Percentiles rank a stretch among this genome's conserved stretches.
Evolutionary conservation across 1,284 basidiomycete genomes (phyloP).

Genomic region (Ganoderma multipileum): DNA sequence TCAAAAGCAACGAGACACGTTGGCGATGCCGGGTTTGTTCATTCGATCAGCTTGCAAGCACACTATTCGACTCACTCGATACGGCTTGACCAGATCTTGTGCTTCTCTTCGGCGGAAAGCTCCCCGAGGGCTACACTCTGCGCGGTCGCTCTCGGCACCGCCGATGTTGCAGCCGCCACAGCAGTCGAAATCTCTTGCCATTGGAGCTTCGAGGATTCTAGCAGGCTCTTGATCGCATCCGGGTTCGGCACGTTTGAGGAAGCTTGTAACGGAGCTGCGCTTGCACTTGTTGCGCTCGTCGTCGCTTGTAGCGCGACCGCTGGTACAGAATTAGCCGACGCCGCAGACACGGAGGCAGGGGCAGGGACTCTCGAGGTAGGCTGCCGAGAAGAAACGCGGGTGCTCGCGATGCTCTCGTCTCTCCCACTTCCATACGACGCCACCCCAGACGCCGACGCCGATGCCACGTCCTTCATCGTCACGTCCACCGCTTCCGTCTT

Average conservation of each 20-base stretch:
- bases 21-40: not conserved
- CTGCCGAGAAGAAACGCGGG: slow-evolving; percentile 17
- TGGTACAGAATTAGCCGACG: not conserved
- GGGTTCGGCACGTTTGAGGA: slow-evolving; percentile 8
- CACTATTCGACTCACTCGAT: slow-evolving; percentile 26
- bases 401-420: slow-evolving; percentile 28
- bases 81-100: slow-evolving; percentile 28
- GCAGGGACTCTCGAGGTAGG: slow-evolving; percentile 9
- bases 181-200: slow-evolving; percentile 29
- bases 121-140: slow-evolving; percentile 9
- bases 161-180: slow-evolving; percentile 24
- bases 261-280: not conserved
- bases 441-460: not conserved
- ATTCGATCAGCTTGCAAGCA: not conserved
- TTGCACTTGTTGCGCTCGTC: not conserved
- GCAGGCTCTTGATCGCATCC: slow-evolving; percentile 20
- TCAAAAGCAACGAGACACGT: not conserved
- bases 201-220: slow-evolving; percentile 22
- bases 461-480: slow-evolving; percentile 18
- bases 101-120: slow-evolving; percentile 16
- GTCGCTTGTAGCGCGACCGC: not conserved
- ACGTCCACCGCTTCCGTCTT: slow-evolving; percentile 25
- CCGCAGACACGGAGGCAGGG: not conserved
- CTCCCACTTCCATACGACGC: slow-evolving; percentile 10
- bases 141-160: slow-evolving; percentile 9